Evolutionary conservation across 2,329 filamentous ascomycete genomes (phyloP).

Genomic region (Venturia carpophila): DNA sequence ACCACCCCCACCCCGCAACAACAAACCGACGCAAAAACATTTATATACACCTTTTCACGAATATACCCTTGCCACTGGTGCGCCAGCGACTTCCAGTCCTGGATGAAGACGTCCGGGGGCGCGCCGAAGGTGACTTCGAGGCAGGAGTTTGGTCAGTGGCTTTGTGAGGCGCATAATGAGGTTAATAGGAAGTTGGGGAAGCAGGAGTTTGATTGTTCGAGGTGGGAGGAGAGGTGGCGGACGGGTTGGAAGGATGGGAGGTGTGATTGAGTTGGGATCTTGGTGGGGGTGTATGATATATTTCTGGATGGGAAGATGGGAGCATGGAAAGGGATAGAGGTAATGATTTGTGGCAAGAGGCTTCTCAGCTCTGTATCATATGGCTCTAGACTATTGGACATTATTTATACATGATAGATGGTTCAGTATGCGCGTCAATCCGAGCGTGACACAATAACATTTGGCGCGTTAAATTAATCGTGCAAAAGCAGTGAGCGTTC

Average conservation of each 20-base stretch:
- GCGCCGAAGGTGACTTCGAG: slow-evolving; percentile 52
- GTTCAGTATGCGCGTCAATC: not conserved
- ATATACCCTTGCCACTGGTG: slow-evolving; percentile 96
- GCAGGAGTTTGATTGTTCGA: slow-evolving; percentile 76
- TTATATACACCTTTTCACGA: slow-evolving; percentile 72
- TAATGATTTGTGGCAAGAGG: slow-evolving; percentile 1
- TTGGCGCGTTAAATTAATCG: not conserved
- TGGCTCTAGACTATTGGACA: not conserved
- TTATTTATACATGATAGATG: not conserved
- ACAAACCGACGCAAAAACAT: slow-evolving; percentile 67
- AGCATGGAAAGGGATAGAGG: not conserved
- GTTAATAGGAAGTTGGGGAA: slow-evolving; percentile 89
- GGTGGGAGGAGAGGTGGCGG: slow-evolving; percentile 91
- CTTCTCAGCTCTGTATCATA: slow-evolving; percentile 13
- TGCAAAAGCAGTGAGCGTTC: not conserved
- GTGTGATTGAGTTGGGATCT: slow-evolving; percentile 43
- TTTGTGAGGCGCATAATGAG: slow-evolving; percentile 80
- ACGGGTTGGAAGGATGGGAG: slow-evolving; percentile 73
- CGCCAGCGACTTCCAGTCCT: slow-evolving; percentile 80
- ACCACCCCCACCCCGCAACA: slow-evolving; percentile 56
- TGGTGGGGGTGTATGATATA: not conserved
- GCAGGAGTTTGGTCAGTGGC: slow-evolving; percentile 70
- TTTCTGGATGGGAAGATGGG: not conserved
- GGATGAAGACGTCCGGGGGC: slow-evolving; percentile 59
- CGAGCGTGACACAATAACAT: not conserved